phyloP scores from a whole-genome alignment of 495 filamentous ascomycete species.

The Cryomyces antarcticus region DNA sequence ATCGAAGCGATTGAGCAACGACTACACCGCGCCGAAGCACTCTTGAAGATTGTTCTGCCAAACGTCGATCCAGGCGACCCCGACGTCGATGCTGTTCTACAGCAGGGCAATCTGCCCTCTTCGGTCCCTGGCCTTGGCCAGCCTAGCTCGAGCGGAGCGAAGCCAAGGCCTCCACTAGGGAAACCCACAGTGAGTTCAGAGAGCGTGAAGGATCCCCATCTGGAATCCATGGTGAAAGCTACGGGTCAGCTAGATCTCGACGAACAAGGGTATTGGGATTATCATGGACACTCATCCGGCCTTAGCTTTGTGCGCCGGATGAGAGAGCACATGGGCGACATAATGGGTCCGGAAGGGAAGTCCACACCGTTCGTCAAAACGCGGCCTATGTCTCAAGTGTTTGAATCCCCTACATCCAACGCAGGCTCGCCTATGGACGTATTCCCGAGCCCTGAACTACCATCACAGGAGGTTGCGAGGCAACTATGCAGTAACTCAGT shows the following conservation, averaged over 20 bases:
- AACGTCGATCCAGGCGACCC: conserved; percentile 72
- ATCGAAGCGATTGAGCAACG: conserved; percentile 77
- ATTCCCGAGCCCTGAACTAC: conserved; percentile 25
- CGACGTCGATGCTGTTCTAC: conserved; percentile 46
- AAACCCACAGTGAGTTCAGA: not conserved
- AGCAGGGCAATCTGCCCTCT: conserved; percentile 16
- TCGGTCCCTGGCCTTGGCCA: not conserved
- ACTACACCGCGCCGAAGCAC: conserved; percentile 62
- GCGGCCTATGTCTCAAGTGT: conserved; percentile 27
- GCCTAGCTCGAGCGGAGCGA: conserved; percentile 15
- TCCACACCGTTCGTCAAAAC: conserved; percentile 19
- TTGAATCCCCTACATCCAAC: conserved; percentile 53
- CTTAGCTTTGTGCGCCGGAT: conserved; percentile 68
- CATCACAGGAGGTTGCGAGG: conserved; percentile 42
- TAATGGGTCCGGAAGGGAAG: conserved; percentile 26
- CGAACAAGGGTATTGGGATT: conserved; percentile 84
- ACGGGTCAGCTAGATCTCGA: conserved; percentile 80
- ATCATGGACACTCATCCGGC: conserved; percentile 83
- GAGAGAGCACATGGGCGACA: conserved; percentile 65
- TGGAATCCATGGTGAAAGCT: conserved; percentile 89
- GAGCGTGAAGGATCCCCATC: conserved; percentile 35
- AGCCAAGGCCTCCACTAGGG: not conserved
- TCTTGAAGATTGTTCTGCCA: conserved; percentile 63
- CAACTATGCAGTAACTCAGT: conserved; percentile 58
- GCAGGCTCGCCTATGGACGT: conserved; percentile 39